Conservation (phyloP, 2,329 filamentous ascomycete species). For the Scedosporium dehoogii region DNA sequence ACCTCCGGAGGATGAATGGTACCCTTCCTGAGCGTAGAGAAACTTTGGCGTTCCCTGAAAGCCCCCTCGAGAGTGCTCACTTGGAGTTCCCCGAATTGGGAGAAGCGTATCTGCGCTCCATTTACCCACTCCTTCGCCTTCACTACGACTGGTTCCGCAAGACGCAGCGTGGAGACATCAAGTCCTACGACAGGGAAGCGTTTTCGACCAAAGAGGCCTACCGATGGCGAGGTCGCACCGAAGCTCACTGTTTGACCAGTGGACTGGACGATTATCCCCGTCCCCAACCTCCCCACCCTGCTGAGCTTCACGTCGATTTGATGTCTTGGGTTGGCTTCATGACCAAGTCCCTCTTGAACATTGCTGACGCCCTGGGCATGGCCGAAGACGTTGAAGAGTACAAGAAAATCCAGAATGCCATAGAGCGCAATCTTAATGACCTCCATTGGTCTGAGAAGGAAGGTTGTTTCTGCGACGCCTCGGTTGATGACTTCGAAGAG, state of each 20-base stretch:
- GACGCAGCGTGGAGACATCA: conserved; percentile 84
- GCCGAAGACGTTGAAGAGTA: conserved; percentile 68
- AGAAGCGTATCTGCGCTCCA: conserved; percentile 58
- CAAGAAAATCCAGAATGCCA: conserved; percentile 61
- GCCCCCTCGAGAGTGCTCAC: conserved; percentile 25
- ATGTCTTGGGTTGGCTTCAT: conserved; percentile 98
- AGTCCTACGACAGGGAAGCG: conserved; percentile 80
- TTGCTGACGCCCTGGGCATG: conserved; percentile 66
- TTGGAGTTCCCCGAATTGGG: conserved; percentile 59
- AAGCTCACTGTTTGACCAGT: conserved; percentile 80
- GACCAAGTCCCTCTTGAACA: conserved; percentile 72
- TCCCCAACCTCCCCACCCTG: conserved; percentile 84
- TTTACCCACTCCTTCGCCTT: conserved; percentile 79
- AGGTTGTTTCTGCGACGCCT: conserved; percentile 86
- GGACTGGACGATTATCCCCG: conserved; percentile 95
- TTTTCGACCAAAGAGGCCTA: conserved; percentile 89
- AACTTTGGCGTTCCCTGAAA: conserved; percentile 6
- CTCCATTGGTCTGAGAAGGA: conserved; percentile 81
- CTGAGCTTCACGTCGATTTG: conserved; percentile 89
- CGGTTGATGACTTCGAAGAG: conserved; percentile 92
- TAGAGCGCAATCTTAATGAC: conserved; percentile 78
- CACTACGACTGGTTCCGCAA: conserved; percentile 94
- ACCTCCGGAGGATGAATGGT: conserved; percentile 50
- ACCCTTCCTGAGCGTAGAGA: conserved; percentile 17
- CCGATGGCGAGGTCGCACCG: conserved; percentile 85